Conservation (phyloP, 2,329 filamentous ascomycete species). For the Trichoderma endophyticum region DNA sequence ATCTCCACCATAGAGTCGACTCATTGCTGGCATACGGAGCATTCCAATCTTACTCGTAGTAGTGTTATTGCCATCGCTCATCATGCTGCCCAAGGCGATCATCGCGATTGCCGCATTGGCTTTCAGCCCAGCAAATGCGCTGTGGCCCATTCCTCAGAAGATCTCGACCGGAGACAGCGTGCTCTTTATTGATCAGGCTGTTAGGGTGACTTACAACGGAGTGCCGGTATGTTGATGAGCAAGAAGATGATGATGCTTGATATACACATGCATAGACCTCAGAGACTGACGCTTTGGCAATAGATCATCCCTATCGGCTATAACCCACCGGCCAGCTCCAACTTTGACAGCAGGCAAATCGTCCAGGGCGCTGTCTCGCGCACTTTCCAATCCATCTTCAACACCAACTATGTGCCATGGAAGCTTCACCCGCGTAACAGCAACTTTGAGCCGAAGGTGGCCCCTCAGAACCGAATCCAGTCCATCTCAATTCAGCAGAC, state of each 20-base stretch:
- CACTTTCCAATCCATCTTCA: constrained; percentile 61
- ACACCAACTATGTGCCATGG: constrained; percentile 73
- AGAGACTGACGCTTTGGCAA: constrained; percentile 29
- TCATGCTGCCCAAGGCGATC: constrained; percentile 16
- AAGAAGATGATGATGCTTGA: not conserved
- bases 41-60: not conserved
- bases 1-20: not conserved
- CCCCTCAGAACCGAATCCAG: constrained; percentile 46
- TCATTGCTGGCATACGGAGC: not conserved
- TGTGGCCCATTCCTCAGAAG: constrained; percentile 58
- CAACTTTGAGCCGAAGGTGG: constrained; percentile 59
- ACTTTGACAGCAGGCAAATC: constrained; percentile 49
- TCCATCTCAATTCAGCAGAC: constrained; percentile 66
- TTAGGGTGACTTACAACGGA: constrained; percentile 58
- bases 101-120: constrained; percentile 40
- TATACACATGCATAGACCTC: not conserved
- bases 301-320: constrained; percentile 47
- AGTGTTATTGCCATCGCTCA: not conserved
- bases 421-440: constrained; percentile 65
- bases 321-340: constrained; percentile 36
- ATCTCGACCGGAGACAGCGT: constrained; percentile 50
- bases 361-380: constrained; percentile 57
- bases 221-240: not conserved
- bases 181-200: constrained; percentile 51
- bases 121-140: constrained; percentile 43